Evolutionary conservation across 768 basidiomycete genomes (phyloP), one percentile per base, ranked within the genome.

Genomic region (Podaxis mareebaensis): DNA sequence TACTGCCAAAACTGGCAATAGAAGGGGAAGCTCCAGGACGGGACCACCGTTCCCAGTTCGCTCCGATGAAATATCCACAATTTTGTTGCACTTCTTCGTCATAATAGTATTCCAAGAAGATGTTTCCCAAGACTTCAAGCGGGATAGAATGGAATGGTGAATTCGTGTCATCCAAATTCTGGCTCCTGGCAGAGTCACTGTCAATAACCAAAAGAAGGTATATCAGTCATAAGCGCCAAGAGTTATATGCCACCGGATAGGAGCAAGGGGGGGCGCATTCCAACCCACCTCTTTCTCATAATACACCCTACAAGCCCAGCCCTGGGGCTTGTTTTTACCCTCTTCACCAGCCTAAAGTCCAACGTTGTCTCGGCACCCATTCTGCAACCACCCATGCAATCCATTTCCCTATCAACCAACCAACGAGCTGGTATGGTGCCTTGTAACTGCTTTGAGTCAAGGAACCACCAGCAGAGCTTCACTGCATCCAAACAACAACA

Each of bases 11-110:
- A 28, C 38, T 51, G 54, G 61, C 30, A 13, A 51, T 40, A 13
- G 55, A 57, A 12, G 61, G 46, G 4, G 53, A 30, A 51, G 48
- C 30, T 2, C 54, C 61, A 49, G 61, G 54, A 30, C 46, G 55
- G 8, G 54, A 39, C 61, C 61, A 63, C 33, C 61, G 54, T 40
- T 57, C 55, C 54, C 54, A 63, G 17, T 63, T 63, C 4, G 61
- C 61, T 11, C 61, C 61, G 38, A 63, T 63, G 33, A 57, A 63
- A 56, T 56, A 63, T 17, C 61, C 61, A 20, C 12, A 49, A 15
- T 63, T 63, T 63, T 63, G 61, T 40, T 63, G 61, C 26, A 63
- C 49, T 39, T 63, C 61, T 36, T 63, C 61, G 55, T 63, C 61
- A 10, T 56, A 63, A 38, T 57, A 63, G 42, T 63, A 63, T 48